Percentiles rank a stretch among this genome's conserved stretches.
Conservation (phyloP, 2,329 filamentous ascomycete species). For the Cladobotryum protrusum region DNA sequence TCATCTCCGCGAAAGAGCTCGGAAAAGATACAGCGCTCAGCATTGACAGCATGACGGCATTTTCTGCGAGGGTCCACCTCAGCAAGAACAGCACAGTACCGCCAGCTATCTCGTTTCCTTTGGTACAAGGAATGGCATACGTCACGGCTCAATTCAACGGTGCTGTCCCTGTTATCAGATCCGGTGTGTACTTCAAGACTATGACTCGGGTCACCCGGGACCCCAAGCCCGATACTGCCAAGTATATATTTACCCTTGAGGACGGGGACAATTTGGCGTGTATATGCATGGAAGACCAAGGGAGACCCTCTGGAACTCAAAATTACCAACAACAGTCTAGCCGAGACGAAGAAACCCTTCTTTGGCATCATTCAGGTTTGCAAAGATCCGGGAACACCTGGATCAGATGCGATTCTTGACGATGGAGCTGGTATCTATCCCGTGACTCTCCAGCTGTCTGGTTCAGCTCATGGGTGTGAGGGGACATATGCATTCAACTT, state of each 20-base stretch:
- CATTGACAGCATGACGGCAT: conserved; percentile 48
- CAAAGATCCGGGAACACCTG: conserved; percentile 57
- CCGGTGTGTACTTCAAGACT: conserved; percentile 65
- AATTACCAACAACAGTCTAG: conserved; percentile 57
- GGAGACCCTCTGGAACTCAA: conserved; percentile 60
- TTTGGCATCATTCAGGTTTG: conserved; percentile 75
- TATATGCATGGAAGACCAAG: conserved; percentile 63
- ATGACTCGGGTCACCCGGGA: conserved; percentile 53
- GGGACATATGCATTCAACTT: conserved; percentile 73
- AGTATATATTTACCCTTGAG: conserved; percentile 68
- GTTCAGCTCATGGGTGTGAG: conserved; percentile 48
- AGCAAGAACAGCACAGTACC: conserved; percentile 43
- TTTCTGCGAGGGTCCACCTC: conserved; percentile 62
- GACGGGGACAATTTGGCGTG: conserved; percentile 70
- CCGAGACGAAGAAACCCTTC: conserved; percentile 62
- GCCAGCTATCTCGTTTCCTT: conserved; percentile 65
- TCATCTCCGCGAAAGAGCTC: conserved; percentile 73
- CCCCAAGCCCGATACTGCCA: conserved; percentile 60
- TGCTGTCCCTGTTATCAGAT: conserved; percentile 65
- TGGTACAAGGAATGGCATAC: conserved; percentile 87
- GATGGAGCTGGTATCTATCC: conserved; percentile 70
- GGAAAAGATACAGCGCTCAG: conserved; percentile 51
- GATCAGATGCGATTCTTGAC: conserved; percentile 66
- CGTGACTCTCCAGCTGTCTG: conserved; percentile 56
- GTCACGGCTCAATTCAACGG: conserved; percentile 71